Percentiles rank a stretch among this genome's conserved stretches.
phyloP scores from a whole-genome alignment of 257 asterid species.

The Sherardia arvensis region DNA sequence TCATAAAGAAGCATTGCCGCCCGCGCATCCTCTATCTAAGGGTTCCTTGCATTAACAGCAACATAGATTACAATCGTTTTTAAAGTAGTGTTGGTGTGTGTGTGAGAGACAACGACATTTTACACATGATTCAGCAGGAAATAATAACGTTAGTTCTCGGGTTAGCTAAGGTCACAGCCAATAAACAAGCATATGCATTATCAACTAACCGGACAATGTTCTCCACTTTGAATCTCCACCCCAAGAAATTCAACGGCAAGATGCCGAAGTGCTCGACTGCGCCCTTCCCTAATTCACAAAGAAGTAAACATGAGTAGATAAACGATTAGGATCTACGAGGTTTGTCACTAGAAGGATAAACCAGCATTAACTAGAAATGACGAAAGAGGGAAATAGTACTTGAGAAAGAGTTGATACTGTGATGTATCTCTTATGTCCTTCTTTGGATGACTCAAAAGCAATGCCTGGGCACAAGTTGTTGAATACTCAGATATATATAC shows the following conservation, averaged over 20 bases:
- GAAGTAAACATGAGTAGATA: conserved; percentile 9
- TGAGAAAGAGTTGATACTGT: conserved; percentile 55
- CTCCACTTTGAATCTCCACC: conserved; percentile 85
- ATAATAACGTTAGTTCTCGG: background rate
- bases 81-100: background rate
- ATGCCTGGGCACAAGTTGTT: conserved; percentile 42
- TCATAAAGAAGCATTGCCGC: conserved; percentile 87
- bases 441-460: conserved; percentile 86
- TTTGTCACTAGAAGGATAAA: conserved; percentile 4
- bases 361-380: conserved; percentile 2
- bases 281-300: conserved; percentile 68
- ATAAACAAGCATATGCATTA: background rate
- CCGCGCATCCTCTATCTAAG: conserved; percentile 80
- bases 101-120: background rate
- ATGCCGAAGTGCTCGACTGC: conserved; percentile 68
- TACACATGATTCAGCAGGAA: background rate
- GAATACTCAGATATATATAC: conserved; percentile 2
- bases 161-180: background rate
- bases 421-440: conserved; percentile 87
- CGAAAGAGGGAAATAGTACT: conserved; percentile 33
- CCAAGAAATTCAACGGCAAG: conserved; percentile 62
- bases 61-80: background rate
- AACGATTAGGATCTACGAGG: background rate
- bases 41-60: background rate
- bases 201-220: conserved; percentile 80